Evolutionary conservation across 1,284 basidiomycete genomes (phyloP).

Genomic region (Rhodotorula sp.): DNA sequence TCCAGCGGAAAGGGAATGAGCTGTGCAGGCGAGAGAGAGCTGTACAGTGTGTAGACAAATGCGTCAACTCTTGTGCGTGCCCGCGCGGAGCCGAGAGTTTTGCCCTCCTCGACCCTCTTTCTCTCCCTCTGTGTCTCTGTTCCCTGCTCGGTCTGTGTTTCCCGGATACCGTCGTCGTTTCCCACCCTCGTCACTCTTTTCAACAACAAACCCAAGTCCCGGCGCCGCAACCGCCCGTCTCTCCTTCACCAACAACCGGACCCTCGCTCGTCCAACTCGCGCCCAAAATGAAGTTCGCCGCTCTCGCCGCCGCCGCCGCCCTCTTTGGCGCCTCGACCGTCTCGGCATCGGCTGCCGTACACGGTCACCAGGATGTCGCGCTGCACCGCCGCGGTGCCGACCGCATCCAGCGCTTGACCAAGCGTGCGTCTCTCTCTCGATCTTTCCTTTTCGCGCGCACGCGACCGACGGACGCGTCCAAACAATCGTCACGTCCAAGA

Average conservation of each 20-base stretch:
- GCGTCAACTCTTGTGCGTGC: too few relatives aligned
- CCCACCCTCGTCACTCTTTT: background rate
- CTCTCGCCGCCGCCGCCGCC: constrained; percentile 6
- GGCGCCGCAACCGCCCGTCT: background rate
- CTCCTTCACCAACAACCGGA: background rate
- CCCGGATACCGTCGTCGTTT: too few relatives aligned
- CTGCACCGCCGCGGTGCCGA: constrained; percentile 16
- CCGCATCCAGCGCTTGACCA: constrained; percentile 9
- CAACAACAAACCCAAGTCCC: too few relatives aligned
- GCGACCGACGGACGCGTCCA: background rate
- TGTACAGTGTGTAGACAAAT: too few relatives aligned
- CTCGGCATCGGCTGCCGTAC: background rate
- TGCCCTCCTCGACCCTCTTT: background rate
- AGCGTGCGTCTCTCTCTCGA: constrained; percentile 9
- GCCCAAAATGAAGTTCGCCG: constrained; percentile 8
- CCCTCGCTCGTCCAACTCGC: background rate
- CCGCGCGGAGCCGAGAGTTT: background rate
- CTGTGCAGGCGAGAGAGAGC: too few relatives aligned
- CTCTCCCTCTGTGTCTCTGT: background rate
- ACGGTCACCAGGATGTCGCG: background rate
- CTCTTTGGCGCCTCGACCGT: constrained; percentile 13
- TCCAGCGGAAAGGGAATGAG: too few relatives aligned
- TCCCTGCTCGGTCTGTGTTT: background rate
- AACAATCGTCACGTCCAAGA: background rate
- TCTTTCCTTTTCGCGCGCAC: background rate